A percentile compares a stretch with the other conserved stretches of the same genome.
Evolutionary conservation across 202 grass and related monocot genomes (phyloP).

Genomic region (Panicum hallii): DNA sequence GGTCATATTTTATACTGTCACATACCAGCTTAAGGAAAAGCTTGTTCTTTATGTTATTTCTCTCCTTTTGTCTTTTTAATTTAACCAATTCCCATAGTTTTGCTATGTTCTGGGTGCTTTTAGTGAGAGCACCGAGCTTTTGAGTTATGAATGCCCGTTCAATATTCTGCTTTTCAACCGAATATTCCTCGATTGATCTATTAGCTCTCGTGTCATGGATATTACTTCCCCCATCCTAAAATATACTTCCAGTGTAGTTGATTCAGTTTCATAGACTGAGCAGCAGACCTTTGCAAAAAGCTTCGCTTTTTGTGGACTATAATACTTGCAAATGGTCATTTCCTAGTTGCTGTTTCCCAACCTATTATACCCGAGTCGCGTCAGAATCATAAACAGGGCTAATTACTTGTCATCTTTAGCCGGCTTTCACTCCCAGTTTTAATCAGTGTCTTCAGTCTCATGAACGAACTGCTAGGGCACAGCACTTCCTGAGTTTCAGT

Average conservation of each 20-base stretch:
- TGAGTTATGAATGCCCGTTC: neutral
- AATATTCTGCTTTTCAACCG: neutral
- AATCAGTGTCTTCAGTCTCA: neutral
- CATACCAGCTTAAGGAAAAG: neutral
- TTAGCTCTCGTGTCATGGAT: neutral
- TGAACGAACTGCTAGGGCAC: neutral
- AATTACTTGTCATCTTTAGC: neutral
- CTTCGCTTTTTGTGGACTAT: neutral
- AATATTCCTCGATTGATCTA: neutral
- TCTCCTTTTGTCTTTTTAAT: neutral
- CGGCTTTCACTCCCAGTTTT: neutral
- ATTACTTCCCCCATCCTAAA: constrained; percentile 11
- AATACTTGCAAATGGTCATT: neutral
- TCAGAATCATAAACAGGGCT: neutral
- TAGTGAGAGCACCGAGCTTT: neutral
- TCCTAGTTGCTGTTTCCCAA: neutral
- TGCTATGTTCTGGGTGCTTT: neutral
- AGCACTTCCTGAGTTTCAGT: neutral
- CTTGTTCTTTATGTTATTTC: neutral
- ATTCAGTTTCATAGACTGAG: neutral
- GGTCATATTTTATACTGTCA: constrained; percentile 9
- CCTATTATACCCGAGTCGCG: neutral
- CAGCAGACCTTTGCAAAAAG: neutral
- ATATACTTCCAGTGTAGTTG: constrained; percentile 12
- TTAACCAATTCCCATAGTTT: constrained; percentile 16